Percentiles rank a stretch among this genome's conserved stretches.
Conservation (phyloP, 2,329 filamentous ascomycete genomes). For the Ceratocystis diversiconidia region DNA sequence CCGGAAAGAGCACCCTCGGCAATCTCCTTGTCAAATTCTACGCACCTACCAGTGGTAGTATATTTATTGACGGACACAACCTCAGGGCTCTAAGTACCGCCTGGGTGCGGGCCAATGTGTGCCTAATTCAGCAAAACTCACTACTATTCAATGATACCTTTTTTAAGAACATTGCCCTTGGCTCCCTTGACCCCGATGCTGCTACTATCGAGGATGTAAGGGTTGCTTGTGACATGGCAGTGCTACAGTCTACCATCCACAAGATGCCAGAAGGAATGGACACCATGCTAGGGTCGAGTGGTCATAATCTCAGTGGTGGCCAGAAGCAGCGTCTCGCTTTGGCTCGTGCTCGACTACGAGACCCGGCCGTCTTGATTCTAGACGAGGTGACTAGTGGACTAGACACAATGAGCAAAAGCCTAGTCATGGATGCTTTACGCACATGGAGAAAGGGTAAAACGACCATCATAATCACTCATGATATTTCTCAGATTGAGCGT, state of each 20-base stretch:
- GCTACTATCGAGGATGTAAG: constrained; percentile 39
- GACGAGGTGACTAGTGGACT: constrained; percentile 55
- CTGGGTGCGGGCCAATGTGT: constrained; percentile 68
- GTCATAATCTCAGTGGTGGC: constrained; percentile 68
- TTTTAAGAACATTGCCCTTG: constrained; percentile 63
- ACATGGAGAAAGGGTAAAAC: constrained; percentile 68
- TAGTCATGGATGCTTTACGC: constrained; percentile 62
- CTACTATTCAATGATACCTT: constrained; percentile 67
- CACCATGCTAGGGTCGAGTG: constrained; percentile 50
- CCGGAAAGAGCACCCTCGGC: constrained; percentile 55
- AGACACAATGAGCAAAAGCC: constrained; percentile 38
- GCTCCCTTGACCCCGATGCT: constrained; percentile 34
- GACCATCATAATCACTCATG: constrained; percentile 87
- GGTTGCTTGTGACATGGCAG: constrained; percentile 49
- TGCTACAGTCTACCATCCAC: constrained; percentile 53
- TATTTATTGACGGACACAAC: constrained; percentile 52
- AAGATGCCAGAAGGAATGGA: constrained; percentile 55
- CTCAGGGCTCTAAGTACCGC: constrained; percentile 46
- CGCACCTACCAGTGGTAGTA: constrained; percentile 45
- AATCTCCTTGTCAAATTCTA: constrained; percentile 73
- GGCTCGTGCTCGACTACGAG: constrained; percentile 60
- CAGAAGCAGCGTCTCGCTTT: constrained; percentile 72
- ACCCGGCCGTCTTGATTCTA: constrained; percentile 61
- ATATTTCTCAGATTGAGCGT: constrained; percentile 58
- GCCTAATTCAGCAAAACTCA: constrained; percentile 69